These are phyloP conservation scores for Lasiodiplodia gonubiensis DNA, from an alignment of 2,329 filamentous ascomycete genomes.

Conservation along the genomic window DNA sequence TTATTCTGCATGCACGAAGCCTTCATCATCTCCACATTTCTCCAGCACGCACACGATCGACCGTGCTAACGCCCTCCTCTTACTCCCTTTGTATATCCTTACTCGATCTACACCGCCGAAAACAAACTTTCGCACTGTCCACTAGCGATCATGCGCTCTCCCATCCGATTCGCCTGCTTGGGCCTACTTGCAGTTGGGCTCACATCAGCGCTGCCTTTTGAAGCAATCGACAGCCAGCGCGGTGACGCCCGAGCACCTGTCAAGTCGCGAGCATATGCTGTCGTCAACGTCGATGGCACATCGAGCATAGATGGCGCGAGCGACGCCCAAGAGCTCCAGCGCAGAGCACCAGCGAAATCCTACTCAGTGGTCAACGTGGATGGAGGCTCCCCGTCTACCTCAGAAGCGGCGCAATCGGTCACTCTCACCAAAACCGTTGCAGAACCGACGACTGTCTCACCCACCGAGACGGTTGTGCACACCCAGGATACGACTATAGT, in stretches of 20 bases:
- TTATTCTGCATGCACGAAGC: conserved; percentile 20
- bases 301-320: background rate
- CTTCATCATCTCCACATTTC: conserved; percentile 27
- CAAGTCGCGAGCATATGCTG: conserved; percentile 15
- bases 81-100: conserved; percentile 9
- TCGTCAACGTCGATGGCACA: conserved; percentile 25
- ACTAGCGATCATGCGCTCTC: conserved; percentile 13
- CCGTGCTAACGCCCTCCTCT: conserved; percentile 15
- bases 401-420: conserved; percentile 9
- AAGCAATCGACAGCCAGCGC: conserved; percentile 10
- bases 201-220: conserved; percentile 23
- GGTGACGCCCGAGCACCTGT: background rate
- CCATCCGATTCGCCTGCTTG: conserved; percentile 18
- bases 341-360: conserved; percentile 39
- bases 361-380: conserved; percentile 50
- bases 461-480: conserved; percentile 11
- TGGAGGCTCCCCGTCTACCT: conserved; percentile 37
- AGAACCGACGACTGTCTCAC: background rate
- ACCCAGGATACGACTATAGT: conserved; percentile 19
- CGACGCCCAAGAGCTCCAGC: conserved; percentile 30
- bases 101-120: conserved; percentile 9
- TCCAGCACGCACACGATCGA: conserved; percentile 17
- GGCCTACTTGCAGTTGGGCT: conserved; percentile 18
- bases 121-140: conserved; percentile 7
- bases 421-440: conserved; percentile 18